phyloP scores from a whole-genome alignment of 495 filamentous ascomycete species.

The Trypethelium eluteriae region DNA sequence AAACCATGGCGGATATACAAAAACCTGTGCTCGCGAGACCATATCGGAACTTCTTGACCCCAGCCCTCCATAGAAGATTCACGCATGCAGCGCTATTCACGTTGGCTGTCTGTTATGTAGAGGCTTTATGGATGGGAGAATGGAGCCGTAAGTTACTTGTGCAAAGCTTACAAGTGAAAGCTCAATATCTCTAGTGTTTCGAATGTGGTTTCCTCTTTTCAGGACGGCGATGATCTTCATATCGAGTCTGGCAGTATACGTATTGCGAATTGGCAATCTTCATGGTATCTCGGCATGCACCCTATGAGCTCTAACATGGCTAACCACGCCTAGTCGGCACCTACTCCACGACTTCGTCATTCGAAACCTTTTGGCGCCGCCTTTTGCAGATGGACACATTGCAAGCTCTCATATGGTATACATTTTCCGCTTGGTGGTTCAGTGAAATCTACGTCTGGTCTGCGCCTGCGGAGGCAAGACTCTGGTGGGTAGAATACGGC shows the following conservation, averaged over 20 bases:
- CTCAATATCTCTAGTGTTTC: not conserved
- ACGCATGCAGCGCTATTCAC: conserved; percentile 60
- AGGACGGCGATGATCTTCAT: conserved; percentile 68
- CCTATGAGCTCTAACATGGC: conserved; percentile 2
- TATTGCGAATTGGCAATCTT: conserved; percentile 78
- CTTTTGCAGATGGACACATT: conserved; percentile 39
- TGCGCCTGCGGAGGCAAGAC: conserved; percentile 50
- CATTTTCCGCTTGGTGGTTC: conserved; percentile 69
- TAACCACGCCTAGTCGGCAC: conserved; percentile 42
- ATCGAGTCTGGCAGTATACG: conserved; percentile 56
- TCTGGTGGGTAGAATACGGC: conserved; percentile 63
- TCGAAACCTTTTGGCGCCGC: conserved; percentile 51
- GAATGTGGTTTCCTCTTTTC: conserved; percentile 64
- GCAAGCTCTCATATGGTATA: conserved; percentile 42
- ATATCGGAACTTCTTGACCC: conserved; percentile 87
- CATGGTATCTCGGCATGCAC: conserved; percentile 47
- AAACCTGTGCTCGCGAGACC: conserved; percentile 40
- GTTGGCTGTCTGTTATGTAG: conserved; percentile 63
- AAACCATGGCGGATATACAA: conserved; percentile 39
- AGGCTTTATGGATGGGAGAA: conserved; percentile 60
- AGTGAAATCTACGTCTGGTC: conserved; percentile 78
- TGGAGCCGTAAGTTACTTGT: conserved; percentile 43
- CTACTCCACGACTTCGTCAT: conserved; percentile 61
- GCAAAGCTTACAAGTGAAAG: not conserved
- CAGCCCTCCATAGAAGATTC: conserved; percentile 80